Evolutionary conservation across 1,284 basidiomycete species (phyloP), one percentile per base, ranked within the genome.

Genomic region (Cerrena zonata): DNA sequence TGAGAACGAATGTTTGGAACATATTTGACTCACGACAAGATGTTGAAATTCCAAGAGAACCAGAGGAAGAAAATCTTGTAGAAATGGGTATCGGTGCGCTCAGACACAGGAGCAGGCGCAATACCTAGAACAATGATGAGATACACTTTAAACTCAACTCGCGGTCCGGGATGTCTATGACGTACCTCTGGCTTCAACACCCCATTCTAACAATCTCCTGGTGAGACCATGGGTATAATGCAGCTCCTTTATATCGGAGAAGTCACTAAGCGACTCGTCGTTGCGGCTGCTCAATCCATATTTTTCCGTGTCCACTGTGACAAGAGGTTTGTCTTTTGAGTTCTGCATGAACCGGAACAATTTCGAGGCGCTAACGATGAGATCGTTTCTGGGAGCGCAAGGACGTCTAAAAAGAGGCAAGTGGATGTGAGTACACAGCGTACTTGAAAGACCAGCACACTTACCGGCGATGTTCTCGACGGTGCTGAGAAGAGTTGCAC

Each of bases 21-120:
- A 34, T 34, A 34, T 7, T 7, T 34, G 30, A 65, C 81, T 45
- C 52, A 87, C 80, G 86, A 84, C 45, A 89, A 72, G 49, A 89
- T 84, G 59, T 88, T 89, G 61, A 79, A 74, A 65, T 88, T 89
- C 52, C 76, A 72, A 0, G 87, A 80, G 52, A 88, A 75, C 82
- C 83, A 89, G 19, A 89, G 71, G 64, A 86, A 88, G 69, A 89
- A 89, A 7, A 88, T 75, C 56, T 87, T 86, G 67, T 70, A 77
- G 64, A 78, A 85, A 49, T 84, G 79, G 1, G 70, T 78, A 58
- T 86, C 84, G 5, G 69, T 79, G 18, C 84, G 73, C 46, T 84
- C 69, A 25, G 71, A 66, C 3, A 66, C 52, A 0, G 74, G 61
- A 0, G 82, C 76, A 1, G 81, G 81, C 23, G 70, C 65, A 26